Base-by-base conservation (phyloP, 1,139 yeast species). In the Lodderomyces metapsilosis region DNA sequence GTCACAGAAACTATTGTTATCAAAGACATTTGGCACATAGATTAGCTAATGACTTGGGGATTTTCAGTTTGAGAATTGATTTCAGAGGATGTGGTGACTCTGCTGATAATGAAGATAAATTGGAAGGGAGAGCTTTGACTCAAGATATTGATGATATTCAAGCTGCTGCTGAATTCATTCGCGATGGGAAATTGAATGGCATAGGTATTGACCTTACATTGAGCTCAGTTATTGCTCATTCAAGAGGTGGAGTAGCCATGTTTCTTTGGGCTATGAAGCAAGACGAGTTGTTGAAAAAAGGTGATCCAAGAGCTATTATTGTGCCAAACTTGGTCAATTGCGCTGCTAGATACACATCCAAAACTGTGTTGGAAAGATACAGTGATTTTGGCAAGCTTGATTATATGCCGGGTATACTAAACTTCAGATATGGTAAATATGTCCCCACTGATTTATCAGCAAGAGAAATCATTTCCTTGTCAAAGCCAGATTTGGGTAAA, bases 31-130 rank as follows among this genome's bases (percentile, higher is more conserved):
- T 88, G 38, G 92, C 95, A 1, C 76, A 78, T 34, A 62, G 63
- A 27, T 59, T 91, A 41, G 82, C 92, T 0, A 60, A 67, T 5
- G 71, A 74, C 20, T 61, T 75, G 46, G 95, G 95, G 0, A 66
- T 80, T 39, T 78, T 73, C 57, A 74, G 83, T 1, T 69, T 86
- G 39, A 66, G 97, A 51, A 82, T 89, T 50, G 97, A 91, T 59
- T 91, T 91, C 53, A 69, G 96, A 44, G 88, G 87, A 7, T 84
- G 94, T 59, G 98, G 97, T 1, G 77, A 76, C 44, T 86, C 95
- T 3, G 83, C 77, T 24, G 83, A 77, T 22, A 75, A 74, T 44
- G 68, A 58, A 5, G 67, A 72, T 42, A 56, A 56, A 0, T 41
- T 50, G 2, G 44, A 37, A 8, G 92, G 92, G 0, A 70, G 96